Evolutionary conservation across 1,284 basidiomycete species (phyloP).

Genomic region (Tremellales sp.): DNA sequence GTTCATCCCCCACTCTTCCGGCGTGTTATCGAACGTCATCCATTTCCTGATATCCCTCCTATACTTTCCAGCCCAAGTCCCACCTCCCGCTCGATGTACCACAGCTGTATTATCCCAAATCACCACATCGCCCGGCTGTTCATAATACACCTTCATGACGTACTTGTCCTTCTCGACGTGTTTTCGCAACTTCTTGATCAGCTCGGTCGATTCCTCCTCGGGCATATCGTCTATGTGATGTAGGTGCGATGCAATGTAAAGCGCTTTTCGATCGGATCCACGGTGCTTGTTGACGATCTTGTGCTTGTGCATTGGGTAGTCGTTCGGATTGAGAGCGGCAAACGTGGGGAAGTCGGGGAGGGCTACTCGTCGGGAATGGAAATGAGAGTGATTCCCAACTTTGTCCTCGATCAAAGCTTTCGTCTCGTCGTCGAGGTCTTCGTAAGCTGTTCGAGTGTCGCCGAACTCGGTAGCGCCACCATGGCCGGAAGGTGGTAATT

Average conservation of each 20-base stretch:
- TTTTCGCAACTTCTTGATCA: conserved; percentile 4
- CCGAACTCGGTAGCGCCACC: conserved; percentile 9
- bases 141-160: conserved; percentile 6
- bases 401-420: conserved; percentile 6
- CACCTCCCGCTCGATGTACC: conserved; percentile 13
- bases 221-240: conserved; percentile 11
- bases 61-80: conserved; percentile 15
- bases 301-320: conserved; percentile 9
- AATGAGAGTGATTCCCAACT: conserved; percentile 8
- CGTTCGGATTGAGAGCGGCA: conserved; percentile 3
- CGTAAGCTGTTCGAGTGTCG: conserved; percentile 5
- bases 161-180: conserved; percentile 4
- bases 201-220: conserved; percentile 3
- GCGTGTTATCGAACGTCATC: conserved; percentile 18
- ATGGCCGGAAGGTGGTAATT: conserved; percentile 3
- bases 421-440: conserved; percentile 6
- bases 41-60: conserved; percentile 18
- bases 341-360: conserved; percentile 11
- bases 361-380: conserved; percentile 8
- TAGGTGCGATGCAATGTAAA: conserved; percentile 8
- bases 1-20: conserved; percentile 20
- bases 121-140: conserved; percentile 10
- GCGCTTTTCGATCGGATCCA: conserved; percentile 5
- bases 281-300: conserved; percentile 4
- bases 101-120: conserved; percentile 18